Evolutionary conservation across 495 filamentous ascomycete species (phyloP).

Genomic region (Antarctomyces pellizariae): DNA sequence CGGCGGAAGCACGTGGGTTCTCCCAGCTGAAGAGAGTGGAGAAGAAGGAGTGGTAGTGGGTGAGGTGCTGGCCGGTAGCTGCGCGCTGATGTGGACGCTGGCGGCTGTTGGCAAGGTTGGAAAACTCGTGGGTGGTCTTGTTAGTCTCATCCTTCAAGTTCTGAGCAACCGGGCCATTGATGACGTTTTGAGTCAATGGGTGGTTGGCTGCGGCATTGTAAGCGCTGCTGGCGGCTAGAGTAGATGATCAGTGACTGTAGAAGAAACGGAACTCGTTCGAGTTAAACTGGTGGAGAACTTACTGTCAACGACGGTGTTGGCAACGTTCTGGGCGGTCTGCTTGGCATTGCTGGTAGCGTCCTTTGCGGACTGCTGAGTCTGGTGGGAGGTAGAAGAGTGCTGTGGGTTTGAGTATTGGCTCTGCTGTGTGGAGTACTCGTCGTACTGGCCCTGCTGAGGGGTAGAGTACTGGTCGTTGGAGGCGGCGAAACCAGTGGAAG

Average conservation of each 20-base stretch:
- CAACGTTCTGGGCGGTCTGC: slow-evolving; percentile 10
- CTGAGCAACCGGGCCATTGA: slow-evolving; percentile 41
- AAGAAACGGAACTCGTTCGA: slow-evolving; percentile 6
- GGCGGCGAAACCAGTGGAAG: too few relatives aligned
- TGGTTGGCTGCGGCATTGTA: slow-evolving; percentile 15
- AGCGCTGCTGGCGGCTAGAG: slow-evolving; percentile 14
- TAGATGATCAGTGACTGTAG: slow-evolving; percentile 9
- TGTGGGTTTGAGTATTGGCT: too few relatives aligned
- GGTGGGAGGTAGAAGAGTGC: too few relatives aligned
- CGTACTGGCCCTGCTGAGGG: too few relatives aligned
- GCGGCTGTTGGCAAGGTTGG: slow-evolving; percentile 47
- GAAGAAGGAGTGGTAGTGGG: slow-evolving; percentile 92
- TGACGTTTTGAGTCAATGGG: slow-evolving; percentile 15
- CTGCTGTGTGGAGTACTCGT: too few relatives aligned
- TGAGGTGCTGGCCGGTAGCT: slow-evolving; percentile 70
- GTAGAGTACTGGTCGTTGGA: too few relatives aligned
- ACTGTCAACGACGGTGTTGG: slow-evolving; percentile 14
- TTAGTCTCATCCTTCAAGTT: slow-evolving; percentile 48
- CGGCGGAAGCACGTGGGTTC: slow-evolving; percentile 52
- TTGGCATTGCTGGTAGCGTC: too few relatives aligned
- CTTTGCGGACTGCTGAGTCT: too few relatives aligned
- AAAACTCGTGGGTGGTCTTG: slow-evolving; percentile 50
- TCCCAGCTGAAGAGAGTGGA: slow-evolving; percentile 57
- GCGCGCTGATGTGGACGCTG: slow-evolving; percentile 41
- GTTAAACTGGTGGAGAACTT: slow-evolving; percentile 9